Conservation (phyloP, 306 rosid species). For the Prunus kanzakura region DNA sequence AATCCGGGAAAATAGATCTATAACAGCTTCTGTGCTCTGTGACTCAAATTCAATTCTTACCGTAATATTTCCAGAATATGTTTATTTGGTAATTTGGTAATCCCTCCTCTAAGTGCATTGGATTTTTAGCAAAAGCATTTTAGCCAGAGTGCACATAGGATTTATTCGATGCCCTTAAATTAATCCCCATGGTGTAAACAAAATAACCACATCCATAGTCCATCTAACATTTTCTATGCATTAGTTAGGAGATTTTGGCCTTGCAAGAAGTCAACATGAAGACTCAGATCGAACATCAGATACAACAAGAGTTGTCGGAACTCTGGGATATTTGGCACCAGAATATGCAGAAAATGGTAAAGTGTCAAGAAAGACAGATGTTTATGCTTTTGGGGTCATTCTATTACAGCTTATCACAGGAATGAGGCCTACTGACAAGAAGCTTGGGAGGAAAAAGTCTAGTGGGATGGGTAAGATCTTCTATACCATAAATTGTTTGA, state of each 20-base stretch:
- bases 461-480: constrained; percentile 79
- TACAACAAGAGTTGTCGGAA: constrained; percentile 72
- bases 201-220: background rate
- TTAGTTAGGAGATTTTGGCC: constrained; percentile 88
- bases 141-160: too few species aligned
- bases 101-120: too few species aligned
- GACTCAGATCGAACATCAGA: constrained; percentile 46
- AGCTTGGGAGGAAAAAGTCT: constrained; percentile 76
- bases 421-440: constrained; percentile 63
- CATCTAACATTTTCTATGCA: constrained; percentile 27
- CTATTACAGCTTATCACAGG: constrained; percentile 82
- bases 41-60: background rate
- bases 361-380: constrained; percentile 81
- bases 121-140: too few species aligned
- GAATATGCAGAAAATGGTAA: constrained; percentile 88
- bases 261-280: constrained; percentile 61
- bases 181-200: background rate
- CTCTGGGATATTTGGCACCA: constrained; percentile 87
- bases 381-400: constrained; percentile 83
- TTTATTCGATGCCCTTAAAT: too few species aligned
- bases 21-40: background rate
- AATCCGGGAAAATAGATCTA: background rate
- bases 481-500: constrained; percentile 1
- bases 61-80: too few species aligned
- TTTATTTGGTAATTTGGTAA: too few species aligned